Conservation (phyloP, 2,329 filamentous ascomycete genomes). For the Simplicillium sp. region DNA sequence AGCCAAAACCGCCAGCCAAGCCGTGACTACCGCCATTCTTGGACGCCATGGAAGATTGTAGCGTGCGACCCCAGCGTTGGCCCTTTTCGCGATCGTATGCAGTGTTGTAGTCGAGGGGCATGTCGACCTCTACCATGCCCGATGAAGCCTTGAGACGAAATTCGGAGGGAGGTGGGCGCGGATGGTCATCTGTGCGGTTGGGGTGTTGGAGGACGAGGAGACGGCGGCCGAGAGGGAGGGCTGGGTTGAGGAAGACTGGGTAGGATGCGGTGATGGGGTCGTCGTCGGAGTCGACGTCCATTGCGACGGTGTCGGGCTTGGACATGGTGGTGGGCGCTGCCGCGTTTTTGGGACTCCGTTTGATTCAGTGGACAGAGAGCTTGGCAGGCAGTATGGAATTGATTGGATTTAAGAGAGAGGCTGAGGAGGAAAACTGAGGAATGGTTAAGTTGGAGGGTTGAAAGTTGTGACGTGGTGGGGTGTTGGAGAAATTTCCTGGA, state of each 20-base stretch:
- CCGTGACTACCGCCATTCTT: conserved; percentile 60
- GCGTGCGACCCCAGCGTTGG: conserved; percentile 69
- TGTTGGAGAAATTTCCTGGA: too few relatives aligned
- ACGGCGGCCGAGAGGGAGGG: conserved; percentile 49
- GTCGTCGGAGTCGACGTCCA: conserved; percentile 27
- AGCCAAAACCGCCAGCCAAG: conserved; percentile 60
- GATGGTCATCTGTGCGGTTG: conserved; percentile 54
- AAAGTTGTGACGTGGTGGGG: too few relatives aligned
- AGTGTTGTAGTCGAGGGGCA: conserved; percentile 63
- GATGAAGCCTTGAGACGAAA: conserved; percentile 74
- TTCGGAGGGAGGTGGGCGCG: conserved; percentile 48
- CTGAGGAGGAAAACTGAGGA: too few relatives aligned
- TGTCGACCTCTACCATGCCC: conserved; percentile 84
- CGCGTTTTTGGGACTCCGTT: neutral
- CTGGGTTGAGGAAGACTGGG: conserved; percentile 77
- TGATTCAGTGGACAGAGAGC: too few relatives aligned
- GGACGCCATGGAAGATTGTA: conserved; percentile 49
- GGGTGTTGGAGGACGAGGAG: conserved; percentile 85
- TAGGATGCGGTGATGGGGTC: conserved; percentile 70
- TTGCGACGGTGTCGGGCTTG: conserved; percentile 9
- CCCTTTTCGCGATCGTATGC: conserved; percentile 83
- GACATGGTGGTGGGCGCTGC: conserved; percentile 2
- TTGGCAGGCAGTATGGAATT: too few relatives aligned
- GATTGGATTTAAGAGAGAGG: too few relatives aligned
- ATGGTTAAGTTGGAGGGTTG: too few relatives aligned